A percentile compares a stretch with the other conserved stretches of the same genome.
These are phyloP conservation scores for Neurospora sp. DNA, from an alignment of 495 filamentous ascomycete species.

Conservation along the genomic window DNA sequence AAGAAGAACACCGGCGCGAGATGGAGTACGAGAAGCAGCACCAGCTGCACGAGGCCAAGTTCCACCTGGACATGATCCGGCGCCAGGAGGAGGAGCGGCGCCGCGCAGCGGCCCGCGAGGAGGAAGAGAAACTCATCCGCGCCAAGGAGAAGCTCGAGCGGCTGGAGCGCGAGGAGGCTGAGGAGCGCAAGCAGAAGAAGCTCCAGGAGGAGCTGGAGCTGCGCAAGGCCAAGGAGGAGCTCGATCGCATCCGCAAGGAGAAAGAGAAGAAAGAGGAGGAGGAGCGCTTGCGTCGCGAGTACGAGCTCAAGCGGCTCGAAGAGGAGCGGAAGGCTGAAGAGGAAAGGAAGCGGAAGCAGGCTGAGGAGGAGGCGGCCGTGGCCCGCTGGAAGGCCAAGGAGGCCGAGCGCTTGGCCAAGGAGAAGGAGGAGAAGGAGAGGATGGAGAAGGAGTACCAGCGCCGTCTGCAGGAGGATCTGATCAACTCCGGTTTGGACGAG, in stretches of 20 bases:
- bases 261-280: conserved; percentile 37
- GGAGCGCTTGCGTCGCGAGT: conserved; percentile 38
- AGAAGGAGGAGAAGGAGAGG: conserved; percentile 36
- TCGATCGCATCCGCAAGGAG: conserved; percentile 31
- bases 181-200: conserved; percentile 32
- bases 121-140: conserved; percentile 25
- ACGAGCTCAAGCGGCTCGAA: conserved; percentile 47
- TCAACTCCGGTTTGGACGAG: conserved; percentile 40
- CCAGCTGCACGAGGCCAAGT: conserved; percentile 24
- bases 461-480: conserved; percentile 38
- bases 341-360: conserved; percentile 35
- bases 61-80: conserved; percentile 37
- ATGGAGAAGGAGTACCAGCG: conserved; percentile 41
- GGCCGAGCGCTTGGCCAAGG: conserved; percentile 35
- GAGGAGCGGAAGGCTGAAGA: conserved; percentile 40
- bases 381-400: conserved; percentile 47
- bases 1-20: conserved; percentile 2
- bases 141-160: conserved; percentile 14
- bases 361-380: conserved; percentile 46
- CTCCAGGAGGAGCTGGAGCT: conserved; percentile 33
- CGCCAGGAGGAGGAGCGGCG: conserved; percentile 20
- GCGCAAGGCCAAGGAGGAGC: conserved; percentile 35
- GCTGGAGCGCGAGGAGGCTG: conserved; percentile 25
- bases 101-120: conserved; percentile 23
- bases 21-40: conserved; percentile 18